A percentile compares a stretch with the other conserved stretches of the same genome.
phyloP scores from a whole-genome alignment of 805 yeast genomes.

The Kodamaea kaohsiungensis region DNA sequence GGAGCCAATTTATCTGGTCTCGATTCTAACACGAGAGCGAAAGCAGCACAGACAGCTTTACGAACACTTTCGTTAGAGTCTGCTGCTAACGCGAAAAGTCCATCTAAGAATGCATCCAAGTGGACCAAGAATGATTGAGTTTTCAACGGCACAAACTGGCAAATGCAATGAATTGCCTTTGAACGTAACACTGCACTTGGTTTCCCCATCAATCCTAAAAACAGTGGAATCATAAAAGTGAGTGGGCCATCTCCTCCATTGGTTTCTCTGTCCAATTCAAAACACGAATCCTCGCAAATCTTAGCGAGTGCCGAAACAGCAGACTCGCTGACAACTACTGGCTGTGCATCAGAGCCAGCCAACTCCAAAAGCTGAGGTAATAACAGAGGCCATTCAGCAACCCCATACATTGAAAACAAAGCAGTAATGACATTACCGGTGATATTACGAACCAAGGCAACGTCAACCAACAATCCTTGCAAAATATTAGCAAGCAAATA shows the following conservation, averaged over 20 bases:
- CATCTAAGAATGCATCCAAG: slow-evolving; percentile 63
- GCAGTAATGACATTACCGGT: slow-evolving; percentile 91
- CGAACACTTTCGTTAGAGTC: slow-evolving; percentile 62
- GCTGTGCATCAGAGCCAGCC: slow-evolving; percentile 30
- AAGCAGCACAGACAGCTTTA: slow-evolving; percentile 74
- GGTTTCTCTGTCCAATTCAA: slow-evolving; percentile 62
- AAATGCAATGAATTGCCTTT: slow-evolving; percentile 68
- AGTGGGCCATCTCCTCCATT: slow-evolving; percentile 63
- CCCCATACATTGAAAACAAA: slow-evolving; percentile 67
- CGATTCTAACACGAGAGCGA: slow-evolving; percentile 67
- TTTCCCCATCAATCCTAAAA: slow-evolving; percentile 50
- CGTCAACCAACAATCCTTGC: slow-evolving; percentile 56
- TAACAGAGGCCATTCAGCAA: slow-evolving; percentile 70
- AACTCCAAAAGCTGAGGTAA: slow-evolving; percentile 69
- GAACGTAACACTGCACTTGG: slow-evolving; percentile 53
- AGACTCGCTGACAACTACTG: slow-evolving; percentile 56
- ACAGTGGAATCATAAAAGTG: slow-evolving; percentile 63
- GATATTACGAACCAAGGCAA: slow-evolving; percentile 73
- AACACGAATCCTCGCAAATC: slow-evolving; percentile 86
- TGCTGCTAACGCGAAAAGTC: slow-evolving; percentile 68
- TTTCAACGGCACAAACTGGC: slow-evolving; percentile 70
- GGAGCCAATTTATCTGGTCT: slow-evolving; percentile 80
- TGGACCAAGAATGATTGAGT: slow-evolving; percentile 64
- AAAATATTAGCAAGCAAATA: slow-evolving; percentile 46
- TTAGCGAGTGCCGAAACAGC: slow-evolving; percentile 81